Conservation (phyloP, 2,329 filamentous ascomycete species). For the Cladophialophora yegresii region DNA sequence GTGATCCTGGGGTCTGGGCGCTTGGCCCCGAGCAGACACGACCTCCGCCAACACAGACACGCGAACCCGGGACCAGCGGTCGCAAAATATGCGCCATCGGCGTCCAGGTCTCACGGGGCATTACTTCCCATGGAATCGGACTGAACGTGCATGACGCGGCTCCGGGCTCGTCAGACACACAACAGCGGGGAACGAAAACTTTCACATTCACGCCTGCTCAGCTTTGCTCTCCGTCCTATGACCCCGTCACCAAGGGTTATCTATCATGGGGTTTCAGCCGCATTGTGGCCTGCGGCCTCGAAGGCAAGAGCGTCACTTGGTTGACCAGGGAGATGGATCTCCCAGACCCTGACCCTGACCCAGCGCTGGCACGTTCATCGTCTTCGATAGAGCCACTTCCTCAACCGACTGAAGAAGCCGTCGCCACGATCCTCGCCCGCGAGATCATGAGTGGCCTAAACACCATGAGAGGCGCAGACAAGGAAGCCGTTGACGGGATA, state of each 20-base stretch:
- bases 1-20: constrained; percentile 85
- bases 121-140: constrained; percentile 82
- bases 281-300: constrained; percentile 87
- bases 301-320: constrained; percentile 77
- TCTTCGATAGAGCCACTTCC: not conserved
- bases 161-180: constrained; percentile 44
- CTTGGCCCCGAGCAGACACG: constrained; percentile 20
- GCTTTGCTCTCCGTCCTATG: constrained; percentile 16
- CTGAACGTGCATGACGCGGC: constrained; percentile 58
- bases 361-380: not conserved
- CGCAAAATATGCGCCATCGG: constrained; percentile 88
- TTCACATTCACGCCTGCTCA: constrained; percentile 23
- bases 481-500: constrained; percentile 40
- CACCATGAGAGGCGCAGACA: constrained; percentile 37
- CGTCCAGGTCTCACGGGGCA: constrained; percentile 82
- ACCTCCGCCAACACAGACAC: not conserved
- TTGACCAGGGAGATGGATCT: constrained; percentile 58
- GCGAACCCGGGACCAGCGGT: constrained; percentile 38
- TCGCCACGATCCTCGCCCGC: constrained; percentile 42
- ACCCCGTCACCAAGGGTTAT: constrained; percentile 25
- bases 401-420: constrained; percentile 37
- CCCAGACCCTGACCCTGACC: too few relatives aligned
- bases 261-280: constrained; percentile 64
- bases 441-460: constrained; percentile 40
- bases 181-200: not conserved